A percentile compares a stretch with the other conserved stretches of the same genome.
These are phyloP conservation scores for Fusarium liriodendri DNA, from an alignment of 2,329 filamentous ascomycete genomes.

Conservation along the genomic window DNA sequence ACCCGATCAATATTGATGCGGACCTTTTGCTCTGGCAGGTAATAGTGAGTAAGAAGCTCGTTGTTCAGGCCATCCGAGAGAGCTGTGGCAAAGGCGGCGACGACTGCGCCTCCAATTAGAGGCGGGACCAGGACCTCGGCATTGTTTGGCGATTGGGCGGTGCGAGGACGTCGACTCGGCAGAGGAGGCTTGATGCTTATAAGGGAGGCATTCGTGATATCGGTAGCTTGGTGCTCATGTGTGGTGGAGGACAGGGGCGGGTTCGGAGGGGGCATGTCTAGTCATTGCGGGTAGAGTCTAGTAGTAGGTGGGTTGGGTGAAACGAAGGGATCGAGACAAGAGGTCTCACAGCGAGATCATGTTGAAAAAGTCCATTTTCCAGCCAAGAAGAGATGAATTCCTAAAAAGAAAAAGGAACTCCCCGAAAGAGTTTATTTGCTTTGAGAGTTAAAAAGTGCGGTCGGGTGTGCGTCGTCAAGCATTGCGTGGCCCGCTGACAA, in stretches of 20 bases:
- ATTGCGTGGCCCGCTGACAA: constrained; percentile 50
- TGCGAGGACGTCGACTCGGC: constrained; percentile 45
- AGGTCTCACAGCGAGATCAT: neutral
- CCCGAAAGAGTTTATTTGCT: constrained; percentile 23
- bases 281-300: constrained; percentile 31
- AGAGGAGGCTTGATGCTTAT: constrained; percentile 48
- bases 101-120: constrained; percentile 50
- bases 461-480: constrained; percentile 47
- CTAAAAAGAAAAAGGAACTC: neutral
- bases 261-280: constrained; percentile 43
- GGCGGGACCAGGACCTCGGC: constrained; percentile 50
- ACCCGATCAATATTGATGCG: constrained; percentile 51
- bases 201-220: constrained; percentile 26
- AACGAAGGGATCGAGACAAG: neutral
- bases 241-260: constrained; percentile 39
- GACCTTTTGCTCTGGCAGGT: constrained; percentile 48
- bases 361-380: neutral
- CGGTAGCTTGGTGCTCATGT: constrained; percentile 22
- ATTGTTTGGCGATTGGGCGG: constrained; percentile 45
- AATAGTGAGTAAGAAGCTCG: constrained; percentile 53
- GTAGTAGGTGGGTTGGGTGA: neutral
- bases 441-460: neutral
- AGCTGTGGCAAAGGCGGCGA: constrained; percentile 49
- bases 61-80: constrained; percentile 50
- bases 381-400: neutral